Conservation (phyloP, 495 filamentous ascomycete genomes). For the Cudoniella acicularis region DNA sequence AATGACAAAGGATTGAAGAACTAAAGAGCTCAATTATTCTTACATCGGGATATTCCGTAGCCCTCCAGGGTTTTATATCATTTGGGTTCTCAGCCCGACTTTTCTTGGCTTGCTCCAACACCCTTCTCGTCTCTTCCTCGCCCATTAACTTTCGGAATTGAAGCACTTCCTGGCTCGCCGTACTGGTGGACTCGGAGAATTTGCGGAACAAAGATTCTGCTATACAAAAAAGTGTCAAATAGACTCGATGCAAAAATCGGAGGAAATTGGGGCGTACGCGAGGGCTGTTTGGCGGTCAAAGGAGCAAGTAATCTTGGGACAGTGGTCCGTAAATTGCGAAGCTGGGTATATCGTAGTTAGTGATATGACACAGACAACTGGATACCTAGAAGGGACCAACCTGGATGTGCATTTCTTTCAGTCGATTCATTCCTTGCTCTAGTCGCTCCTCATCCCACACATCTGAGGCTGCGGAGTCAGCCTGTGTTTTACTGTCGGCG, state of each 20-base stretch:
- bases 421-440: conserved; percentile 19
- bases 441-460: conserved; percentile 29
- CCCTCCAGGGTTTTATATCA: conserved; percentile 47
- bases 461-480: no score
- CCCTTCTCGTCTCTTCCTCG: conserved; percentile 36
- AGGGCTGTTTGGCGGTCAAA: conserved; percentile 33
- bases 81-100: conserved; percentile 42
- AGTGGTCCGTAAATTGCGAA: conserved; percentile 38
- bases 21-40: no score
- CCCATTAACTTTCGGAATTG: conserved; percentile 37
- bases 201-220: conserved; percentile 36
- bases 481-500: not conserved
- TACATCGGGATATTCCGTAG: conserved; percentile 44
- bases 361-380: no score
- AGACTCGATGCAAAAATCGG: not conserved
- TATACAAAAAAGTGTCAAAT: conserved; percentile 21
- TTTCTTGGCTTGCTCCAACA: conserved; percentile 37
- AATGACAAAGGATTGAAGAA: no score
- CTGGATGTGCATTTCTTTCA: conserved; percentile 30
- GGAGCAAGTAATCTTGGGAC: conserved; percentile 44
- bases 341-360: conserved; percentile 22
- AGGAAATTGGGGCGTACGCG: conserved; percentile 29
- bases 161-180: conserved; percentile 37
- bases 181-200: conserved; percentile 35
- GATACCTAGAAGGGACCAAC: conserved; percentile 2